Evolutionary conservation across 805 yeast species (phyloP), one percentile per base, ranked within the genome.

Genomic region (Lipomyces anomalus): DNA sequence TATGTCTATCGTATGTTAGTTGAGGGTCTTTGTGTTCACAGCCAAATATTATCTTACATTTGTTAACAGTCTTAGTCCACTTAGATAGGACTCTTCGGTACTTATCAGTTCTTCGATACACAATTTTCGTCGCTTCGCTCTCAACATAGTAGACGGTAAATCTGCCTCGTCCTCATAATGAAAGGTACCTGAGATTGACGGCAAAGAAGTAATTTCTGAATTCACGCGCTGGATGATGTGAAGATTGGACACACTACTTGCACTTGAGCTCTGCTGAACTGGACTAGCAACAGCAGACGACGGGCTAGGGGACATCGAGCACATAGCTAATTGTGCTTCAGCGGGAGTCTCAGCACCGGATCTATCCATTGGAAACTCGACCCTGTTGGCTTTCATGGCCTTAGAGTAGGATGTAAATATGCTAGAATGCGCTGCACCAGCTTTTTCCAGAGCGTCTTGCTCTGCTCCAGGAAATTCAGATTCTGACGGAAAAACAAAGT

Each of bases 81-180:
- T 43, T 9, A 50, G 18, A 28, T 50, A 44, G 4, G 42, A 20
- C 41, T 50, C 50, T 38, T 50, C 55, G 4, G 53, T 47, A 20
- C 43, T 36, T n/a, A 50, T 44, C 22, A 50, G 40, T 37, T 50
- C 55, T 29, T 46, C 51, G 9, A 50, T 33, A 22, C 55, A 50
- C 43, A 46, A 29, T 28, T 38, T 42, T 3, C 53, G 46, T 4
- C 46, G 48, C 21, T 38, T 35, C 17, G 46, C 46, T 9, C 53
- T 48, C 22, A 34, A 37, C 11, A 20, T 4, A 3, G 41, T 28
- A 4, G 24, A 21, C 13, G 29, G 6, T 3, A 35, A 16, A 36
- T 38, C 42, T 18, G 21, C 13, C n/a, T 24, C 35, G 17, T 16
- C 22, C 16, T n/a, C 21, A 22, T 32, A 24, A 9, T 20, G 42